Evolutionary conservation across 371 early-diverging fungal species (phyloP).

Genomic region (Zopfochytrium polystomum): DNA sequence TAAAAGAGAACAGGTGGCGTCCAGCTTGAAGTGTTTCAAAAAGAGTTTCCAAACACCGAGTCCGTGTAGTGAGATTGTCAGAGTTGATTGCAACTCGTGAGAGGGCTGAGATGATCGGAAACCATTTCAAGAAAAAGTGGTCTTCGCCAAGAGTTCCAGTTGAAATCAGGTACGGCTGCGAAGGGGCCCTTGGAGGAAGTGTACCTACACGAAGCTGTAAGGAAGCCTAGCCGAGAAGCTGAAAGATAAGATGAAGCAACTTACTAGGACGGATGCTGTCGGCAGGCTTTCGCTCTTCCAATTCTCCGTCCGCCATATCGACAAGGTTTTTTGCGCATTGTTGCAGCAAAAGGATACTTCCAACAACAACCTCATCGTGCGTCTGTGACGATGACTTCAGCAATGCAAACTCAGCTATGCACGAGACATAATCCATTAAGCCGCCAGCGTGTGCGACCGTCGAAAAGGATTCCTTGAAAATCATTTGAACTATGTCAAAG

Average conservation of each 20-base stretch:
- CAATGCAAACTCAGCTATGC: conserved; percentile 77
- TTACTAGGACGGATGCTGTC: too few relatives aligned
- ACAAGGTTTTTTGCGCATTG: conserved; percentile 49
- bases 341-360: conserved; percentile 60
- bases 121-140: conserved; percentile 57
- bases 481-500: conserved; percentile 64
- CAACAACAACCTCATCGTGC: conserved; percentile 56
- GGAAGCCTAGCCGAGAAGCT: conserved; percentile 25
- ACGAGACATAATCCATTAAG: conserved; percentile 75
- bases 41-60: conserved; percentile 40
- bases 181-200: conserved; percentile 1
- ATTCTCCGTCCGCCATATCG: conserved; percentile 32
- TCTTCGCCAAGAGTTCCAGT: conserved; percentile 41
- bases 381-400: conserved; percentile 34
- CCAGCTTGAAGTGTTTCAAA: conserved; percentile 45
- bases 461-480: conserved; percentile 68
- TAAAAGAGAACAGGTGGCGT: conserved; percentile 40
- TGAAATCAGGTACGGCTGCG: conserved; percentile 22
- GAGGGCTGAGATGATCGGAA: conserved; percentile 54
- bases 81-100: conserved; percentile 49
- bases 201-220: too few relatives aligned
- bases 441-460: conserved; percentile 52
- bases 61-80: conserved; percentile 33
- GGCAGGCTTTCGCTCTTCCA: conserved; percentile 5
- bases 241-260: neutral